phyloP scores from a whole-genome alignment of 1,139 yeast species.

The Diutina scorzettiae region DNA sequence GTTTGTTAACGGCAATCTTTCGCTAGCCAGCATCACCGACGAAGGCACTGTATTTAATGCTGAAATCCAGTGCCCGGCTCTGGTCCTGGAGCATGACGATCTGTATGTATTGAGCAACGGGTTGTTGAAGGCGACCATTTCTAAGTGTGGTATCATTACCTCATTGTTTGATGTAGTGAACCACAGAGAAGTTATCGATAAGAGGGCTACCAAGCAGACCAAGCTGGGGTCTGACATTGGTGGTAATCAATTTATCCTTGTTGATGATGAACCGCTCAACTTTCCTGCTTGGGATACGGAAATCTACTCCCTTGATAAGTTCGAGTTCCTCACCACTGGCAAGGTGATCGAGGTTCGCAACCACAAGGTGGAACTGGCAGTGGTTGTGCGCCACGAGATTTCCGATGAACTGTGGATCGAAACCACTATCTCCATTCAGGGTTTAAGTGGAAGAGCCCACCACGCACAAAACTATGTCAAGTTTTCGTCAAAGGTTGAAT shows the following conservation, averaged over 20 bases:
- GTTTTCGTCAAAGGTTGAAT: constrained; percentile 61
- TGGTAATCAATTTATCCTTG: constrained; percentile 69
- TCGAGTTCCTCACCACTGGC: constrained; percentile 33
- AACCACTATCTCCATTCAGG: constrained; percentile 63
- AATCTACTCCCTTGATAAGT: constrained; percentile 65
- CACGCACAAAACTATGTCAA: constrained; percentile 26
- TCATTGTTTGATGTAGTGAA: constrained; percentile 52
- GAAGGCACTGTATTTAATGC: constrained; percentile 9
- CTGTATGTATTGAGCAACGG: constrained; percentile 46
- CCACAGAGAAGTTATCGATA: constrained; percentile 58
- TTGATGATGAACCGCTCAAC: constrained; percentile 80
- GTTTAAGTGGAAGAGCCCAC: constrained; percentile 18
- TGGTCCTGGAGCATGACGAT: constrained; percentile 28
- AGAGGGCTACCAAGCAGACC: constrained; percentile 35
- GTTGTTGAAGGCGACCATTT: constrained; percentile 44
- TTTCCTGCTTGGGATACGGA: constrained; percentile 99
- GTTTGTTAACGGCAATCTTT: background rate
- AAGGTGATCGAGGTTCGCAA: constrained; percentile 37
- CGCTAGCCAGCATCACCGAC: constrained; percentile 7
- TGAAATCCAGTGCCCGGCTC: constrained; percentile 34
- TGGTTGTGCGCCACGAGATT: constrained; percentile 48
- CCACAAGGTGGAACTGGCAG: constrained; percentile 50
- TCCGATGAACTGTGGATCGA: constrained; percentile 46
- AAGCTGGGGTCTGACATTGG: constrained; percentile 28
- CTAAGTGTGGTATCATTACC: constrained; percentile 49